These are phyloP conservation scores for Cyberlindnera galapagoensis DNA, from an alignment of 805 yeast genomes.

Conservation along the genomic window DNA sequence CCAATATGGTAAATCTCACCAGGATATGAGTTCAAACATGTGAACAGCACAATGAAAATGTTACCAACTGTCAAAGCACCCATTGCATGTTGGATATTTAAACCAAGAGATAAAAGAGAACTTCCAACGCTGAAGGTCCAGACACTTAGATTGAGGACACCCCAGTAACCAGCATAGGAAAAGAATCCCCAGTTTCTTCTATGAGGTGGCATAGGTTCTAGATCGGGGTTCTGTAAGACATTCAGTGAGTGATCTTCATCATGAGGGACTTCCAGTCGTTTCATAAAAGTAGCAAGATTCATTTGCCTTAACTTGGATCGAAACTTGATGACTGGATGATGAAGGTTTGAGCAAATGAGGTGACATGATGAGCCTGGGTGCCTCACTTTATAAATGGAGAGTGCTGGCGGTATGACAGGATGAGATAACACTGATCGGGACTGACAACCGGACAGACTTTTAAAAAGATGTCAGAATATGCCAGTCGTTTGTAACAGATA, in stretches of 20 bases:
- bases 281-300: slow-evolving; percentile 2
- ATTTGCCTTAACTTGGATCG: no score
- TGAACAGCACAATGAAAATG: slow-evolving; percentile 29
- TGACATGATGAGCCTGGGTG: no score
- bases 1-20: slow-evolving; percentile 37
- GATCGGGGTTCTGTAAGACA: slow-evolving; percentile 28
- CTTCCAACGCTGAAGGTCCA: slow-evolving; percentile 34
- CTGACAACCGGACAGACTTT: no score
- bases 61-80: slow-evolving; percentile 35
- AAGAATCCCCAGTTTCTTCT: slow-evolving; percentile 34
- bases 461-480: no score
- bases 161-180: slow-evolving; percentile 30
- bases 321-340: no score
- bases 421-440: no score
- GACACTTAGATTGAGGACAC: slow-evolving; percentile 29
- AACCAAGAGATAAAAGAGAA: slow-evolving; percentile 31
- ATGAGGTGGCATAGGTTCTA: slow-evolving; percentile 32
- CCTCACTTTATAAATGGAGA: no score
- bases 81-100: slow-evolving; percentile 34
- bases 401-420: no score
- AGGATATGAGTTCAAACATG: slow-evolving; percentile 32
- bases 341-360: no score
- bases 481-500: no score
- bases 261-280: slow-evolving; percentile 21
- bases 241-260: slow-evolving; percentile 14